A percentile compares a stretch with the other conserved stretches of the same genome.
Conservation (phyloP, 805 yeast genomes). For the Ogataea corticis region DNA sequence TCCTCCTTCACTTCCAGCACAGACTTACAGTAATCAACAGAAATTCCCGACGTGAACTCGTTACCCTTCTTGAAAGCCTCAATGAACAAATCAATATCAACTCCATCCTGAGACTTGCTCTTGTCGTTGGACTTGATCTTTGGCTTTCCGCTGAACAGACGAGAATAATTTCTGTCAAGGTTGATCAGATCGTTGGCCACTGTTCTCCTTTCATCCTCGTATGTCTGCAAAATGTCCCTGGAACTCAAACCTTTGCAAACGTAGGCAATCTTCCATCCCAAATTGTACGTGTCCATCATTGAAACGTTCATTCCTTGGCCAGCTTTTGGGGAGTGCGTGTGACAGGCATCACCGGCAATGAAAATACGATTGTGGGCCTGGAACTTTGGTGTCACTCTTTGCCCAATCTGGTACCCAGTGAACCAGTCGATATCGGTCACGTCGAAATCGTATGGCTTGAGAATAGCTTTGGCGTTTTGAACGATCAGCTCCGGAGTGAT, state of each 20-base stretch:
- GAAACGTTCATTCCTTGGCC: conserved; percentile 88
- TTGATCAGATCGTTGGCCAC: conserved; percentile 36
- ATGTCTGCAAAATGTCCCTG: conserved; percentile 30
- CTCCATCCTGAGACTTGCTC: conserved; percentile 22
- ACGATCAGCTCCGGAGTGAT: conserved; percentile 36
- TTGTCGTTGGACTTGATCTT: conserved; percentile 18
- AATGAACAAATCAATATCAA: conserved; percentile 32
- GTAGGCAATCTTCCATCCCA: conserved; percentile 36
- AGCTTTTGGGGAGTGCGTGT: conserved; percentile 89
- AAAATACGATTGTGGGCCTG: conserved; percentile 29
- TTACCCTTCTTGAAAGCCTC: conserved; percentile 30
- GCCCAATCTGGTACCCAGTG: conserved; percentile 38
- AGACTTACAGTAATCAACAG: conserved; percentile 31
- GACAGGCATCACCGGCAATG: conserved; percentile 92
- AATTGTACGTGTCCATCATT: conserved; percentile 28
- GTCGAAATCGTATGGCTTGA: conserved; percentile 29
- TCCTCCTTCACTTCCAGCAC: conserved; percentile 17
- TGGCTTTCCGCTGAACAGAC: conserved; percentile 34
- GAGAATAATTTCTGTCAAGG: conserved; percentile 33
- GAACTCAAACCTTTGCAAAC: conserved; percentile 33
- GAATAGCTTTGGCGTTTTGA: conserved; percentile 25
- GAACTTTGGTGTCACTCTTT: conserved; percentile 59
- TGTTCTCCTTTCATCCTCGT: conserved; percentile 33
- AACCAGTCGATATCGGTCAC: conserved; percentile 32
- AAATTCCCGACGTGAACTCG: conserved; percentile 34